Conservation (phyloP, 768 basidiomycete genomes). For the Kwoniella botswanensis region DNA sequence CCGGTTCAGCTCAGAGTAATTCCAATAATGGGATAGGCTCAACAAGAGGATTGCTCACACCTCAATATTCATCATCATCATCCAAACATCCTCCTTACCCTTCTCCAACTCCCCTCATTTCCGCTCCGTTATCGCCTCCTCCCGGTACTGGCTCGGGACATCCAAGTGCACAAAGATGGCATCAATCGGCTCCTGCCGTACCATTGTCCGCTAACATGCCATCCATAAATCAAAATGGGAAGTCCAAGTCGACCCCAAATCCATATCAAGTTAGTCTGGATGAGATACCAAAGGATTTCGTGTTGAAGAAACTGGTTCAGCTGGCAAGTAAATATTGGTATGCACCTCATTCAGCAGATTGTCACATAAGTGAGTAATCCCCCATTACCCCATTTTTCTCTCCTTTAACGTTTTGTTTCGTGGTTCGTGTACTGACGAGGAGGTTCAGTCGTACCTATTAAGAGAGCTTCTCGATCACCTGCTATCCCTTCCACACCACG, state of each 20-base stretch:
- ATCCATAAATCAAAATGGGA: neutral
- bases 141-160: neutral
- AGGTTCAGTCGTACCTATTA: slow-evolving; percentile 13
- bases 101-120: slow-evolving; percentile 8
- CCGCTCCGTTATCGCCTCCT: slow-evolving; percentile 15
- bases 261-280: slow-evolving; percentile 23
- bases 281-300: slow-evolving; percentile 30
- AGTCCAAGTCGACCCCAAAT: neutral
- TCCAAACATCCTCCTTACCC: slow-evolving; percentile 13
- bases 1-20: neutral
- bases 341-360: slow-evolving; percentile 21
- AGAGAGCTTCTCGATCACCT: slow-evolving; percentile 7
- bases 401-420: neutral
- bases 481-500: slow-evolving; percentile 10
- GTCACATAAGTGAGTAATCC: slow-evolving; percentile 21
- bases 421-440: neutral
- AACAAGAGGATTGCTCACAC: slow-evolving; percentile 17
- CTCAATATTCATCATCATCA: slow-evolving; percentile 15
- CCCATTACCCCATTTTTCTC: neutral
- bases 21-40: neutral
- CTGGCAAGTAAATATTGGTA: slow-evolving; percentile 27
- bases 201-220: neutral
- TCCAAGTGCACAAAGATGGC: slow-evolving; percentile 1
- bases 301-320: slow-evolving; percentile 22
- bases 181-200: slow-evolving; percentile 20